Evolutionary conservation across 2,329 filamentous ascomycete species (phyloP), one percentile per base, ranked within the genome.

Genomic region (Stagonosporopsis vannaccii): DNA sequence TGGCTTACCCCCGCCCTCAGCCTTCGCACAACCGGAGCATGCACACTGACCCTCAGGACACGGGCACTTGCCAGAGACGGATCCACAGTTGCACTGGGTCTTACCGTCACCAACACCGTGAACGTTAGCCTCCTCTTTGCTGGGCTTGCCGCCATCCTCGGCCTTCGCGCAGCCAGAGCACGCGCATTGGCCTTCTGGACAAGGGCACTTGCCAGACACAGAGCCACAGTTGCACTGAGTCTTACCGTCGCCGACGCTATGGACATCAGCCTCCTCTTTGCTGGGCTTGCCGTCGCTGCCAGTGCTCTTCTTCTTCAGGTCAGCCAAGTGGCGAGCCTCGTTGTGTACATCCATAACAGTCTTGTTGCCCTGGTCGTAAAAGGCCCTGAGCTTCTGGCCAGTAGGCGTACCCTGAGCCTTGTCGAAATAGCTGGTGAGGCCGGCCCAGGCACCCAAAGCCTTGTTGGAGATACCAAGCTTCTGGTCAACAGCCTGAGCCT

Each of bases 301-400:
- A 23, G 56, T 59, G 32, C 56, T 43, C 52, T 86, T 43, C 57
- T 86, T 84, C 88, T 97, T 97, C 65, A 99, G 78, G 63, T 96
- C 87, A 45, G 94, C 94, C 51, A 99, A 83, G 66, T 95, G 88
- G 61, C 89, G 85, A 28, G 95, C 95, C 83, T 99, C 95, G 60
- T 84, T 85, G 79, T 99, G 95, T 42, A 99, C 95, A 74, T 99
- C 95, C 69, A 92, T 84, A 28, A 97, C 92, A 79, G 98, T 93
- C 80, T 92, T 92, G 75, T 90, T 88, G 61, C 90, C 86, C 66
- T 91, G 83, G 7, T 88, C 84, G 80, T 99, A 99, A 80, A 99
- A 99, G 61, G 88, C 82, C 66, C 91, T 90, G 59, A 99, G 80
- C 79, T 90, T 92, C 82, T 93, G 87, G 67, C 95, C 95, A 1